Percentiles rank a stretch among this genome's conserved stretches.
These are phyloP conservation scores for Leishmania martiniquensis DNA, from an alignment of 208 protist species.

Conservation along the genomic window DNA sequence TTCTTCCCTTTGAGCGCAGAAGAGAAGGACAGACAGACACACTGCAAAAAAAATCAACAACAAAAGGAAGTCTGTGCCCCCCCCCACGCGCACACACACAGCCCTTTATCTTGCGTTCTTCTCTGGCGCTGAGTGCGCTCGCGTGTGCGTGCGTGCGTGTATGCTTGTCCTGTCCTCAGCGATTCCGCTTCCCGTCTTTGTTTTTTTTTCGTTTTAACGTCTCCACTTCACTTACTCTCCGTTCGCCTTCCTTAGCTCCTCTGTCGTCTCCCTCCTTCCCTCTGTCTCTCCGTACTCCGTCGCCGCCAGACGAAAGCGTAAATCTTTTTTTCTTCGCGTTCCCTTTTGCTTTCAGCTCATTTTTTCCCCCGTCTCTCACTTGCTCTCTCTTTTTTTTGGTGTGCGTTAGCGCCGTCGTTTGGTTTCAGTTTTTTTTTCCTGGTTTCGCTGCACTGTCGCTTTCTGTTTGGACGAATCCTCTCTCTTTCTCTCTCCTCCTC, in stretches of 20 bases:
- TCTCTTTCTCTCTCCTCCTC: not conserved
- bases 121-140: too few species aligned
- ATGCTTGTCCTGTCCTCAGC: not conserved
- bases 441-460: too few species aligned
- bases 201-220: slow-evolving; percentile 7
- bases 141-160: slow-evolving; percentile 1
- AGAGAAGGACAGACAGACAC: too few species aligned
- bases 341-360: not conserved
- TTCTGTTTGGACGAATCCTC: not conserved
- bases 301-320: too few species aligned
- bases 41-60: too few species aligned
- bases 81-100: not conserved
- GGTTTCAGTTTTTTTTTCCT: too few species aligned
- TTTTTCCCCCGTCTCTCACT: not conserved
- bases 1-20: too few species aligned
- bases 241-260: not conserved
- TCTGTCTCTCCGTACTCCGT: not conserved
- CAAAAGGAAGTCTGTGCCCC: not conserved
- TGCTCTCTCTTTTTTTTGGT: not conserved
- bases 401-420: too few species aligned
- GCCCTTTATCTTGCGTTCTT: not conserved
- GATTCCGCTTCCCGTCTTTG: not conserved
- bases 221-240: not conserved
- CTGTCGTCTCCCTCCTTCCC: not conserved
- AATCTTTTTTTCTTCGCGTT: too few species aligned